Conservation (phyloP, 495 filamentous ascomycete species). For the Penicillium bialowiezense region DNA sequence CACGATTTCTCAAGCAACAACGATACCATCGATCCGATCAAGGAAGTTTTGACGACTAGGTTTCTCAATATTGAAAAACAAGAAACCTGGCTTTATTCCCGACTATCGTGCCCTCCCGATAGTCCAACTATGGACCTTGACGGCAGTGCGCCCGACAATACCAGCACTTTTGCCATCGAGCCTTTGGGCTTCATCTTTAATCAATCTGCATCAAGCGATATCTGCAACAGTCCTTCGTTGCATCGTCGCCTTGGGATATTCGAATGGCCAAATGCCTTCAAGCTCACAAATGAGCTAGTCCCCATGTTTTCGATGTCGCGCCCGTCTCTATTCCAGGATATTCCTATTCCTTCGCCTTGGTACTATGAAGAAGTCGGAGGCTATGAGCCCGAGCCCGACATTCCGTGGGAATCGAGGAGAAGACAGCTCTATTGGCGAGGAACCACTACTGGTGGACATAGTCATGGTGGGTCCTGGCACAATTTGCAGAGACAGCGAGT, state of each 20-base stretch:
- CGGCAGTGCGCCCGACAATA: conserved; percentile 7
- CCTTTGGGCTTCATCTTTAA: conserved; percentile 18
- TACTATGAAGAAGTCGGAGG: conserved; percentile 3
- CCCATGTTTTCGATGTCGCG: conserved; percentile 18
- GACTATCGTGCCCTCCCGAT: conserved; percentile 16
- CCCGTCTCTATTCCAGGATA: conserved; percentile 16
- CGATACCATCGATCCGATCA: not conserved
- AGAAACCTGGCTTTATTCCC: conserved; percentile 16
- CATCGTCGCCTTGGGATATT: conserved; percentile 15
- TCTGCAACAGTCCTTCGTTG: conserved; percentile 16
- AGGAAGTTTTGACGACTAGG: not conserved
- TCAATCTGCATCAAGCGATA: conserved; percentile 11
- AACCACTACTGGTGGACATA: conserved; percentile 36
- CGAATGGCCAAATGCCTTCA: conserved; percentile 10
- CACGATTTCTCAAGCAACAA: not conserved
- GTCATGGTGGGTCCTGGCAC: conserved; percentile 5
- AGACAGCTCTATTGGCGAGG: conserved; percentile 44
- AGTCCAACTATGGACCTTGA: conserved; percentile 5
- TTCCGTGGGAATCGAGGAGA: conserved; percentile 13
- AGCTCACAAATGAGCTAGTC: conserved; percentile 11
- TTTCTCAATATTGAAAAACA: conserved; percentile 12
- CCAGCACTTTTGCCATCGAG: conserved; percentile 2
- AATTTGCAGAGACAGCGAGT: conserved; percentile 12
- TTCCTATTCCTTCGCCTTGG: conserved; percentile 12
- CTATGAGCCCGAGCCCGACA: not conserved